Conservation (phyloP, 2,329 filamentous ascomycete genomes). For the Xylariales sp. region DNA sequence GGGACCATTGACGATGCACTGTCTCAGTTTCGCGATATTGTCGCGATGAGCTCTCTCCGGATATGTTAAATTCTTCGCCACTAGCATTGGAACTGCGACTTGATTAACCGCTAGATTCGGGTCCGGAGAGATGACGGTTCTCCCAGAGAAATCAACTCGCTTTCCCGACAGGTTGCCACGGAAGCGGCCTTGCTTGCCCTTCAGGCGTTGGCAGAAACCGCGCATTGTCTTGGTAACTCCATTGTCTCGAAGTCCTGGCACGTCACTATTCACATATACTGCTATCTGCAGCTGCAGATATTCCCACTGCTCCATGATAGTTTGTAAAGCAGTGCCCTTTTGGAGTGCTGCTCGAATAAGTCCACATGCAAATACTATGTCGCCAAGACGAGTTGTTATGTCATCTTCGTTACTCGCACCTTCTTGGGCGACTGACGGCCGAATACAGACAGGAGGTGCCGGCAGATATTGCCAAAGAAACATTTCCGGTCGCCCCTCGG, state of each 20-base stretch:
- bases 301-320: slow-evolving; percentile 98
- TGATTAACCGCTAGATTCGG: slow-evolving; percentile 94
- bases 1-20: slow-evolving; percentile 79
- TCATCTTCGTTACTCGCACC: slow-evolving; percentile 95
- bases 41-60: slow-evolving; percentile 87
- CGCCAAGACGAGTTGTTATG: slow-evolving; percentile 94
- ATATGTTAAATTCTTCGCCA: slow-evolving; percentile 97
- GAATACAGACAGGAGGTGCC: slow-evolving; percentile 91
- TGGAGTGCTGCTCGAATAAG: slow-evolving; percentile 85
- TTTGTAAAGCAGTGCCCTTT: slow-evolving; percentile 85
- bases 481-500: slow-evolving; percentile 91
- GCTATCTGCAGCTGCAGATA: slow-evolving; percentile 95
- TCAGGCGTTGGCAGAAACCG: slow-evolving; percentile 93
- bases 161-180: slow-evolving; percentile 97
- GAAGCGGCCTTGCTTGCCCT: slow-evolving; percentile 97
- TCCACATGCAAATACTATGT: slow-evolving; percentile 93
- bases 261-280: slow-evolving; percentile 97
- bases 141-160: slow-evolving; percentile 96
- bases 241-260: slow-evolving; percentile 89
- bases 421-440: slow-evolving; percentile 93
- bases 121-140: slow-evolving; percentile 97
- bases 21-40: slow-evolving; percentile 84
- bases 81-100: slow-evolving; percentile 88
- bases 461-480: slow-evolving; percentile 98
- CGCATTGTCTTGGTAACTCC: slow-evolving; percentile 89